Conservation (phyloP, 495 filamentous ascomycete species). For the Tuber brumale region DNA sequence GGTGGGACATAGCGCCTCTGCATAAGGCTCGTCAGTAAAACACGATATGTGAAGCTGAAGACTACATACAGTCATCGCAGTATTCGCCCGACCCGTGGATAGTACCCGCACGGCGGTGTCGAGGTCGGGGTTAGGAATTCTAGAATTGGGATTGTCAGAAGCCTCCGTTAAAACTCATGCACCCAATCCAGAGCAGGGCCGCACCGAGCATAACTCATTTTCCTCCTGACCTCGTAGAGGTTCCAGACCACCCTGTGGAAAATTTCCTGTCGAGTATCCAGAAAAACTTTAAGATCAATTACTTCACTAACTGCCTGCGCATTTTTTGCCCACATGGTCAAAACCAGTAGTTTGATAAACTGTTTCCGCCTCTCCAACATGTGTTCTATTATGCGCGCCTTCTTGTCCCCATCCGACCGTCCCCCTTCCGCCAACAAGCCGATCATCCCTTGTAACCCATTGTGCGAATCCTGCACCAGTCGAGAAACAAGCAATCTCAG, state of each 20-base stretch:
- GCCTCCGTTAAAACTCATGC: background rate
- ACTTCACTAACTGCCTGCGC: slow-evolving; percentile 68
- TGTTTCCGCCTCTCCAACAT: slow-evolving; percentile 57
- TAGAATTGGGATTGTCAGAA: slow-evolving; percentile 36
- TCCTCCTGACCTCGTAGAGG: slow-evolving; percentile 62
- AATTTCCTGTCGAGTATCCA: slow-evolving; percentile 53
- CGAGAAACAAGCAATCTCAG: slow-evolving; percentile 64
- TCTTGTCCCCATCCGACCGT: slow-evolving; percentile 57
- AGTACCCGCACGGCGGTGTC: slow-evolving; percentile 81
- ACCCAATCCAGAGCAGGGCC: slow-evolving; percentile 3
- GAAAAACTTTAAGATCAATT: slow-evolving; percentile 73
- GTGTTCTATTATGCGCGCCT: slow-evolving; percentile 66
- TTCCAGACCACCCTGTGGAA: slow-evolving; percentile 55
- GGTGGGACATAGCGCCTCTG: slow-evolving; percentile 74
- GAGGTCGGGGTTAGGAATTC: slow-evolving; percentile 81
- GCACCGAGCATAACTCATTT: slow-evolving; percentile 52
- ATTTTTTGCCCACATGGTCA: slow-evolving; percentile 79
- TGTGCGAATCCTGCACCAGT: slow-evolving; percentile 74
- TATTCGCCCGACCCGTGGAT: slow-evolving; percentile 59
- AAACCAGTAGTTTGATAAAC: slow-evolving; percentile 85
- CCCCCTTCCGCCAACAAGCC: slow-evolving; percentile 23
- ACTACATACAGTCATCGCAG: slow-evolving; percentile 46
- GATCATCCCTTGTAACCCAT: slow-evolving; percentile 65
- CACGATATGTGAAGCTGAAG: slow-evolving; percentile 6
- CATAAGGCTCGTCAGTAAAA: slow-evolving; percentile 39